Base-by-base conservation (phyloP, 176 grass and related monocot genomes). In the Olyra latifolia region DNA sequence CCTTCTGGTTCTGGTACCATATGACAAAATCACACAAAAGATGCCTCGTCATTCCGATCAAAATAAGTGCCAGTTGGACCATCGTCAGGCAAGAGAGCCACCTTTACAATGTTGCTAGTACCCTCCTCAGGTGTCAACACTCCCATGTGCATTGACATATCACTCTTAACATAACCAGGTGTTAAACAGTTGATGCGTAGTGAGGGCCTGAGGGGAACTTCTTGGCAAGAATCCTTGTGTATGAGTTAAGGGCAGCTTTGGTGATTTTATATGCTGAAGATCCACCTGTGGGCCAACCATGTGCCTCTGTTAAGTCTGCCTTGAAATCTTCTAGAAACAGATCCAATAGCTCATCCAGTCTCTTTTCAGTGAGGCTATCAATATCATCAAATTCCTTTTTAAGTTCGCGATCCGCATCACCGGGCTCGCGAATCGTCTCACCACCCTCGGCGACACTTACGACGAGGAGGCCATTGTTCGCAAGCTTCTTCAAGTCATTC, bases 161-260 rank as follows among this genome's bases (percentile, higher is more conserved):
- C 90, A 4, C 60, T 88, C 82, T 88, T 93, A 20, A 97, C 93
- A 77, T 83, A 93, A 59, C 90, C 88, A 25, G 93, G 93, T 57
- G 75, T 74, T 35, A 93, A 8, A 73, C 86, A 91, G 61, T 93
- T 97, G 24, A 81, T 84, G 27, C 32, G 66, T 7, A 93, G 38
- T 28, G 20, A 42, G n/a, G n/a, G n/a, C n/a, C n/a, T n/a, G n/a
- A n/a, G 8, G 88, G 88, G 57, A 80, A 72, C 44, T 27, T 91
- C 88, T 72, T 97, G 17, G 90, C 90, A 27, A 97, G 68, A 48
- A 97, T 86, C 57, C 90, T 87, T 15, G 90, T 93, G 55, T 93
- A 93, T 6, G 90, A 70, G 82, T 84, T 84, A 9, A 91, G 63
- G 20, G 88, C 75, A 3, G 72, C 80, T 72, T 97, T 97, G 5